Conservation (phyloP, 2,329 filamentous ascomycete species). For the Talaromyces pinophilus region DNA sequence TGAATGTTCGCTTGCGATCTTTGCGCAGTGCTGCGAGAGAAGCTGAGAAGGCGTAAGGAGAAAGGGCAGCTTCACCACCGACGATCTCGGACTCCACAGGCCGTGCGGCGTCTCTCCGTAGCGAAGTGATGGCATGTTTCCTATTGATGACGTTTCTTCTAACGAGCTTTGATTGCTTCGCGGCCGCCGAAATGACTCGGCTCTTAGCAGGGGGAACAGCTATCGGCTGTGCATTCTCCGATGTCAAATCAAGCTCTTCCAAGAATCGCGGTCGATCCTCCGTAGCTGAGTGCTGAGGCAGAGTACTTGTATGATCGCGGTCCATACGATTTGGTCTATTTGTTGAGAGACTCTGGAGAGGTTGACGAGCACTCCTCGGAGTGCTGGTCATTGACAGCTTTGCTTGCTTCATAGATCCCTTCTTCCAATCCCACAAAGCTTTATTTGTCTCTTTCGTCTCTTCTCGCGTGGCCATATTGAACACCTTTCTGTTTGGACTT, state of each 20-base stretch:
- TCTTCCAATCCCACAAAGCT: conserved; percentile 54
- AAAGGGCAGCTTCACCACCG: conserved; percentile 23
- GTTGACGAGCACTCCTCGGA: conserved; percentile 27
- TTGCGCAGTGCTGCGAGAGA: conserved; percentile 38
- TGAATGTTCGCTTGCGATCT: conserved; percentile 33
- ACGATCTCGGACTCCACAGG: conserved; percentile 37
- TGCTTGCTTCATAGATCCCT: conserved; percentile 44
- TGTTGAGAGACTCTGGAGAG: conserved; percentile 29
- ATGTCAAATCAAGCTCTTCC: conserved; percentile 4
- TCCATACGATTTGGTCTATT: conserved; percentile 23
- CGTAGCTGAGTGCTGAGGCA: not conserved
- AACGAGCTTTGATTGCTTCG: conserved; percentile 9
- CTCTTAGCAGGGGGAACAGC: conserved; percentile 3
- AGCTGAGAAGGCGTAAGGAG: conserved; percentile 33
- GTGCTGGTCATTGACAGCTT: conserved; percentile 26
- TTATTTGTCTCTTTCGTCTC: conserved; percentile 59
- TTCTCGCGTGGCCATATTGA: conserved; percentile 53
- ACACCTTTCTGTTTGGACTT: conserved; percentile 54
- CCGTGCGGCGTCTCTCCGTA: conserved; percentile 37
- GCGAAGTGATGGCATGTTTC: conserved; percentile 39
- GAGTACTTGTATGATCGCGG: not conserved
- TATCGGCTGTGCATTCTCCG: conserved; percentile 16
- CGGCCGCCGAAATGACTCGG: conserved; percentile 6
- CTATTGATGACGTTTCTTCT: conserved; percentile 39
- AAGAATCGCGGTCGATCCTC: not conserved